A percentile compares a stretch with the other conserved stretches of the same genome.
These are phyloP conservation scores for Coemansia erecta DNA, from an alignment of 192 early-diverging fungal species.

Conservation along the genomic window DNA sequence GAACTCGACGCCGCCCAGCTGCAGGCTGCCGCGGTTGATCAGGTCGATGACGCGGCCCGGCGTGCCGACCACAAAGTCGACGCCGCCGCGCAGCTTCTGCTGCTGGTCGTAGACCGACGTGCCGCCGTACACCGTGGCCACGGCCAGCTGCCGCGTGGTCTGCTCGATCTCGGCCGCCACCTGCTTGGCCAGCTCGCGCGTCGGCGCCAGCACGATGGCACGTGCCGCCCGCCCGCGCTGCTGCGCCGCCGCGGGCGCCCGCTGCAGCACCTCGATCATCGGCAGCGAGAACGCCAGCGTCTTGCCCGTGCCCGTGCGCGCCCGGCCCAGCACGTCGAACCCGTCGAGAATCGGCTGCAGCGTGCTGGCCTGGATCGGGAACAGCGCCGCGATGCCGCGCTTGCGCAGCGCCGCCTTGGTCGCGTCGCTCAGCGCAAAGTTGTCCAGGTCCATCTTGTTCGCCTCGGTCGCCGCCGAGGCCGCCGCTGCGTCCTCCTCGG, in stretches of 20 bases:
- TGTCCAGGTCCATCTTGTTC: slow-evolving; percentile 58
- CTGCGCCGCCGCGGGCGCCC: slow-evolving; percentile 35
- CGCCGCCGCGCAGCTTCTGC: slow-evolving; percentile 67
- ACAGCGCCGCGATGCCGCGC: slow-evolving; percentile 78
- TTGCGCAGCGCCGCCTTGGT: slow-evolving; percentile 68
- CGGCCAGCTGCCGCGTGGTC: slow-evolving; percentile 63
- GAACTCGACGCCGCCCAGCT: slow-evolving; percentile 64
- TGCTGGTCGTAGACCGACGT: slow-evolving; percentile 84
- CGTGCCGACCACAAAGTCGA: slow-evolving; percentile 94
- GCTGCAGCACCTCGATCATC: slow-evolving; percentile 69
- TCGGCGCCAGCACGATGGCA: slow-evolving; percentile 82
- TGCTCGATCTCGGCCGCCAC: slow-evolving; percentile 73
- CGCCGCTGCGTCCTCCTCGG: slow-evolving; percentile 34
- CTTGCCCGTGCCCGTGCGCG: slow-evolving; percentile 98
- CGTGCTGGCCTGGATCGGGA: slow-evolving; percentile 94
- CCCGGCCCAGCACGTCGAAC: slow-evolving; percentile 87
- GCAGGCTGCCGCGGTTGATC: slow-evolving; percentile 66
- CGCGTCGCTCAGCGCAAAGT: slow-evolving; percentile 62
- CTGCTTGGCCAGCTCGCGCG: slow-evolving; percentile 87
- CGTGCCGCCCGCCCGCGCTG: slow-evolving; percentile 56
- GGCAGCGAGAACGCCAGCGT: slow-evolving; percentile 94
- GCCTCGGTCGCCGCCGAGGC: slow-evolving; percentile 13
- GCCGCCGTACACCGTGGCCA: slow-evolving; percentile 86
- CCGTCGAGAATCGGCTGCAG: slow-evolving; percentile 64
- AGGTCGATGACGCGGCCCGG: slow-evolving; percentile 91